phyloP scores from a whole-genome alignment of 1,284 basidiomycete species.

The Megacollybia platyphylla region DNA sequence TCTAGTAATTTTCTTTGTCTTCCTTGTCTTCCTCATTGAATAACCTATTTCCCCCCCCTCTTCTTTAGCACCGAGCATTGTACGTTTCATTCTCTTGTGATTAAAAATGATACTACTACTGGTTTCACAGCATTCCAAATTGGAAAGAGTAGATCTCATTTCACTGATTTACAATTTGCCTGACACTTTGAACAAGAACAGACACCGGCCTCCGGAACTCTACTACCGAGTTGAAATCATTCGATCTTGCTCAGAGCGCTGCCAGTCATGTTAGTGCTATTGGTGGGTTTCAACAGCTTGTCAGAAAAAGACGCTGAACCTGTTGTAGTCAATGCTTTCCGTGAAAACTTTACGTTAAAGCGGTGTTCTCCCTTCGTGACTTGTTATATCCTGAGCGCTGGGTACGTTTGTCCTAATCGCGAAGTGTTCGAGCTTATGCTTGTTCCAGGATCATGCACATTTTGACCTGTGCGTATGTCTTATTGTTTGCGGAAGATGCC shows the following conservation, averaged over 20 bases:
- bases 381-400: slow-evolving; percentile 65
- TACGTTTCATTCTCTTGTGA: slow-evolving; percentile 24
- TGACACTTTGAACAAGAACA: slow-evolving; percentile 16
- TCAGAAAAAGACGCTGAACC: not conserved
- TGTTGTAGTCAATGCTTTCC: slow-evolving; percentile 40
- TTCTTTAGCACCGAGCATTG: slow-evolving; percentile 55
- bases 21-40: not conserved
- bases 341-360: slow-evolving; percentile 50
- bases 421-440: not conserved
- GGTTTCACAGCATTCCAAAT: slow-evolving; percentile 43
- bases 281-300: slow-evolving; percentile 22
- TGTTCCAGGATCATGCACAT: slow-evolving; percentile 68
- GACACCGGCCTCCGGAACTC: slow-evolving; percentile 29
- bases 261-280: slow-evolving; percentile 65
- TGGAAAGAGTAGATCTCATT: slow-evolving; percentile 38
- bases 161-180: not conserved
- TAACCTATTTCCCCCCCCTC: not conserved
- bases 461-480: slow-evolving; percentile 42
- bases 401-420: slow-evolving; percentile 32
- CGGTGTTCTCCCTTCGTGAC: slow-evolving; percentile 59
- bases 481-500: slow-evolving; percentile 3
- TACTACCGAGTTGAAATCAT: slow-evolving; percentile 43
- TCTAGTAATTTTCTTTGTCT: slow-evolving; percentile 15
- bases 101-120: slow-evolving; percentile 3
- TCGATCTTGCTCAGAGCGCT: slow-evolving; percentile 67